Base-by-base conservation (phyloP, 2,329 filamentous ascomycete genomes). In the Penicillium sp. region DNA sequence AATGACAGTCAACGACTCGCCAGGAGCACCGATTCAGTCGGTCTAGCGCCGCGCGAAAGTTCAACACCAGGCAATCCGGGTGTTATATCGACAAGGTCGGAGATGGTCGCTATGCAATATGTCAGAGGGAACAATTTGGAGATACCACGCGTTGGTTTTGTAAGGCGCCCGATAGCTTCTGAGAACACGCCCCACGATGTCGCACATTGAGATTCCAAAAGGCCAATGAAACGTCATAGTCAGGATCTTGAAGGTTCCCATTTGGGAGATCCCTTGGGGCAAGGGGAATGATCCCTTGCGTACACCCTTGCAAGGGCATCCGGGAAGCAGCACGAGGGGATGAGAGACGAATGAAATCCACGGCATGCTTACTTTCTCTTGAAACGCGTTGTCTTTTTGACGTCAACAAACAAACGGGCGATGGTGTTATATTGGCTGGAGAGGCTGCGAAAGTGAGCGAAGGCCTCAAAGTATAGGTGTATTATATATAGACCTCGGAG, bases 281-380 rank as follows among this genome's bases (percentile, higher is more conserved):
- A 22, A 14, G 28, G 37, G 37, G 42, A 47, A 51, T 49, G 45
- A 34, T 28, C 42, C 51, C 51, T 54, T 54, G 51, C 51, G 30
- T 48, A 10, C 28, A 29, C 37, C 30, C 28, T 39, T 41, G 38
- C 26, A 22, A 36, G 39, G 35, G 37, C 36, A 27, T 18, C 35
- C 26, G 13, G 12, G 18, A 18, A 35, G 14, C 30, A 13, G 28
- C n/a, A 37, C 27, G 36, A 34, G 32, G 30, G 32, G 35, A 20
- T 20, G 35, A 16, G 36, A 25, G n/a, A 16, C 33, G 30, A 34
- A 36, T 22, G 42, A 32, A 29, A 16, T 14, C 28, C 15, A 29
- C n/a, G 39, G 43, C 30, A 50, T 52, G 35, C 50, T 45, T 47
- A 52, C 50, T 32, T 28, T 35, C 38, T 34, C 11, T 32, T 12